Conservation (phyloP, 305 asterid genomes). For the Fraxinus ornus region DNA sequence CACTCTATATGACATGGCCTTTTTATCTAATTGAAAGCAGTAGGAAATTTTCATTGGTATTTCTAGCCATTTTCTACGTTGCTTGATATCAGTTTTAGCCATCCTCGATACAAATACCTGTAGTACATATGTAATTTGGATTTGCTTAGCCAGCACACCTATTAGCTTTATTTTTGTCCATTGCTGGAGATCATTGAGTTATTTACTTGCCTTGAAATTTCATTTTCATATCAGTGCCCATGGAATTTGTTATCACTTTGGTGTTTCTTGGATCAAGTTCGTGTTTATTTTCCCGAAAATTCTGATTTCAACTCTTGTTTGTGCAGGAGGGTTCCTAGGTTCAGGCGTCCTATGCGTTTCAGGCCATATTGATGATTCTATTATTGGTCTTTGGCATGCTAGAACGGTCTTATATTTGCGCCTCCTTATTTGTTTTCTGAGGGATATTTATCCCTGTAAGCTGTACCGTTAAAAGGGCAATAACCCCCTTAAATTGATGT, state of each 20-base stretch:
- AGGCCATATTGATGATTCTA: constrained; percentile 58
- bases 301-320: constrained; percentile 27
- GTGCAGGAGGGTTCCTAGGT: constrained; percentile 81
- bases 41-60: neutral
- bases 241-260: neutral
- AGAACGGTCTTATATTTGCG: constrained; percentile 13
- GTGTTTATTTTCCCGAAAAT: neutral
- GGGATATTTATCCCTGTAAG: constrained; percentile 13
- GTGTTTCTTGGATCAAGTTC: neutral
- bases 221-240: neutral
- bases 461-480: constrained; percentile 22
- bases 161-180: neutral
- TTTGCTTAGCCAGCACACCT: neutral
- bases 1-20: neutral
- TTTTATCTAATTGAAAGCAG: neutral
- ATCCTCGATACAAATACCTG: neutral
- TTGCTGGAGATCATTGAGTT: neutral
- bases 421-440: constrained; percentile 13
- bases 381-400: constrained; percentile 24
- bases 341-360: constrained; percentile 74
- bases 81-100: neutral
- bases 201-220: neutral
- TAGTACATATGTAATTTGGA: neutral
- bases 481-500: constrained; percentile 31
- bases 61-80: neutral